Conservation (phyloP, 2,329 filamentous ascomycete genomes). For the Pyricularia pennisetigena region DNA sequence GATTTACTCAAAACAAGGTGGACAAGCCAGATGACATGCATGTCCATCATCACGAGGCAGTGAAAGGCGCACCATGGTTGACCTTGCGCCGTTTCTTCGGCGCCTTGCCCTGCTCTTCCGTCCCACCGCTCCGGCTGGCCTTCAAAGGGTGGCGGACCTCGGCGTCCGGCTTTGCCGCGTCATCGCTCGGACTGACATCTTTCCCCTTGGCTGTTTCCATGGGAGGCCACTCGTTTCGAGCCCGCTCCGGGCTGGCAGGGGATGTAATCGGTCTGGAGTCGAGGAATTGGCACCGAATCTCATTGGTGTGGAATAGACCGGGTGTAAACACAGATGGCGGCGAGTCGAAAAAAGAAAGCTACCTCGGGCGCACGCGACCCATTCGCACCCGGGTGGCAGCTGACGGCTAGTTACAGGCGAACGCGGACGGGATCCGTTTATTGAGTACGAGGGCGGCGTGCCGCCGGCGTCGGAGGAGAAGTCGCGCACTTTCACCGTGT, state of each 20-base stretch:
- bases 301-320: not conserved
- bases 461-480: not conserved
- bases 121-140: not conserved
- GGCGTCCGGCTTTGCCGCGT: conserved; percentile 13
- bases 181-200: not conserved
- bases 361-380: not conserved
- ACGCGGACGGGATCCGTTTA: not conserved
- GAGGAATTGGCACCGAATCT: not conserved
- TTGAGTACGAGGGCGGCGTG: not conserved
- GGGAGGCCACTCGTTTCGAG: not conserved
- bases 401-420: not conserved
- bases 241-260: not conserved
- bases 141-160: not conserved
- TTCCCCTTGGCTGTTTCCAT: not conserved
- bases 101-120: conserved; percentile 37
- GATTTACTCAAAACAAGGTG: conserved; percentile 14
- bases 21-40: conserved; percentile 8
- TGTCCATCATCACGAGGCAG: conserved; percentile 8
- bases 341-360: not conserved
- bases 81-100: conserved; percentile 83
- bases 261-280: not conserved
- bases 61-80: conserved; percentile 61
- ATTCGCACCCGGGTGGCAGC: not conserved
- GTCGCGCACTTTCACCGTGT: not conserved
- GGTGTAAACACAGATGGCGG: not conserved